Conservation (phyloP, 1,284 basidiomycete species). For the Psilocybe mexicana region DNA sequence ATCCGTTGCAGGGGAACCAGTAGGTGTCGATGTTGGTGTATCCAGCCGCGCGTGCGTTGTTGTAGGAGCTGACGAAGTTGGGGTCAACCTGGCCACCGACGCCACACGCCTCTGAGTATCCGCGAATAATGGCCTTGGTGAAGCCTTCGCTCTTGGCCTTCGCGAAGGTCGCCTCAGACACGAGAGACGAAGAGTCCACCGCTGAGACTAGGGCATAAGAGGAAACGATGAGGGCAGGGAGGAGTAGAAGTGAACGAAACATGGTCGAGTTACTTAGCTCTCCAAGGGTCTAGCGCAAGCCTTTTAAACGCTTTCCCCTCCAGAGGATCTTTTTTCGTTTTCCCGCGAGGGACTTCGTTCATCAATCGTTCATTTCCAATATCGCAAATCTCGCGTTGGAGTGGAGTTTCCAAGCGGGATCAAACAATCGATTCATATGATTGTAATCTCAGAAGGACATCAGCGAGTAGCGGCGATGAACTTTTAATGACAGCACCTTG, state of each 20-base stretch:
- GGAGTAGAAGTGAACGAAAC: constrained; percentile 14
- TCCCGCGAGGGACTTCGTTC: too few relatives aligned
- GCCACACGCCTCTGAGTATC: constrained; percentile 25
- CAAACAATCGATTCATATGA: too few relatives aligned
- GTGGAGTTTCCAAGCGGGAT: too few relatives aligned
- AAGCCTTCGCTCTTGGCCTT: constrained; percentile 26
- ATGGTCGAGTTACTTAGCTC: background rate
- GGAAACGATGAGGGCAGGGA: constrained; percentile 15
- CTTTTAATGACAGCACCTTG: background rate
- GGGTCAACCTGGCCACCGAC: constrained; percentile 27
- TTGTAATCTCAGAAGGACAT: too few relatives aligned
- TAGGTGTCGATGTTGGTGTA: constrained; percentile 28
- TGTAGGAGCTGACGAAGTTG: constrained; percentile 27
- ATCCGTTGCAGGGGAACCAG: constrained; percentile 29
- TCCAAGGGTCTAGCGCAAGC: background rate
- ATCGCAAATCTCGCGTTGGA: too few relatives aligned
- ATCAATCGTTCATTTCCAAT: too few relatives aligned
- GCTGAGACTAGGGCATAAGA: constrained; percentile 22
- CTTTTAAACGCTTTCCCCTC: background rate
- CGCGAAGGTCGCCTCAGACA: constrained; percentile 20
- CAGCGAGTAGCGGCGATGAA: background rate
- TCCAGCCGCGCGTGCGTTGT: constrained; percentile 26
- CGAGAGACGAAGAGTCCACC: constrained; percentile 26
- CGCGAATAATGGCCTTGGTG: constrained; percentile 28
- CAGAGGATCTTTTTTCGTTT: too few relatives aligned